A percentile compares a stretch with the other conserved stretches of the same genome.
Conservation (phyloP, 1,139 yeast genomes). For the Magnusiomyces paraingens region DNA sequence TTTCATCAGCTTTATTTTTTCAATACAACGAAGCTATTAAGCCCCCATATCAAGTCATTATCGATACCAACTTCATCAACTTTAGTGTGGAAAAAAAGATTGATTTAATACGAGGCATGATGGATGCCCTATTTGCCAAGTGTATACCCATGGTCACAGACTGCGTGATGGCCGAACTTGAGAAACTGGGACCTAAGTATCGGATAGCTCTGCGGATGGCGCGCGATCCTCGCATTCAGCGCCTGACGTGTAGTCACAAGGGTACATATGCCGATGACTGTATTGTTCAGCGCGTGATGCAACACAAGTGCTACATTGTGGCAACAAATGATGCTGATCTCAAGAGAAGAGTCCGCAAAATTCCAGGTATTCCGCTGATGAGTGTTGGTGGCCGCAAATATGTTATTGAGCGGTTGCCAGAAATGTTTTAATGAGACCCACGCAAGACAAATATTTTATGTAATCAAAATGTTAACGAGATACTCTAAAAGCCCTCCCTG, state of each 20-base stretch:
- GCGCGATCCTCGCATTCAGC: slow-evolving; percentile 83
- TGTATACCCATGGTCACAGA: slow-evolving; percentile 94
- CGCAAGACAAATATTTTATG: slow-evolving; percentile 10
- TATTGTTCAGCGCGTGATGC: slow-evolving; percentile 83
- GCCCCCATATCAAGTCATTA: slow-evolving; percentile 92
- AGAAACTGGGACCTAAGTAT: slow-evolving; percentile 89
- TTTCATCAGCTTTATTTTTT: slow-evolving; percentile 89
- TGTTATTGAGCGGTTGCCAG: slow-evolving; percentile 91
- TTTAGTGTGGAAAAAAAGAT: slow-evolving; percentile 92
- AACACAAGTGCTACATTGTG: slow-evolving; percentile 92
- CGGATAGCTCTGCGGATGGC: slow-evolving; percentile 90
- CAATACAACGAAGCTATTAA: slow-evolving; percentile 89
- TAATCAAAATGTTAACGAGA: neutral
- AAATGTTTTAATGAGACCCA: slow-evolving; percentile 54
- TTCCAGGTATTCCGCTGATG: slow-evolving; percentile 95
- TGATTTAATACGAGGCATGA: slow-evolving; percentile 88
- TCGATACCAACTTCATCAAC: slow-evolving; percentile 95
- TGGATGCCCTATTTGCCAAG: slow-evolving; percentile 91
- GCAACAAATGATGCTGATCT: slow-evolving; percentile 99
- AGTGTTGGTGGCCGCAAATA: slow-evolving; percentile 92
- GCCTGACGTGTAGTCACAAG: slow-evolving; percentile 82
- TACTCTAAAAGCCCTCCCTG: neutral
- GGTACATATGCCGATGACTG: slow-evolving; percentile 99
- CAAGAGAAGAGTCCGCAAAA: slow-evolving; percentile 87
- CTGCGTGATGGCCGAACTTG: slow-evolving; percentile 97